Conservation (phyloP, 2,329 filamentous ascomycete species). For the Neopestalotiopsis clavispora region DNA sequence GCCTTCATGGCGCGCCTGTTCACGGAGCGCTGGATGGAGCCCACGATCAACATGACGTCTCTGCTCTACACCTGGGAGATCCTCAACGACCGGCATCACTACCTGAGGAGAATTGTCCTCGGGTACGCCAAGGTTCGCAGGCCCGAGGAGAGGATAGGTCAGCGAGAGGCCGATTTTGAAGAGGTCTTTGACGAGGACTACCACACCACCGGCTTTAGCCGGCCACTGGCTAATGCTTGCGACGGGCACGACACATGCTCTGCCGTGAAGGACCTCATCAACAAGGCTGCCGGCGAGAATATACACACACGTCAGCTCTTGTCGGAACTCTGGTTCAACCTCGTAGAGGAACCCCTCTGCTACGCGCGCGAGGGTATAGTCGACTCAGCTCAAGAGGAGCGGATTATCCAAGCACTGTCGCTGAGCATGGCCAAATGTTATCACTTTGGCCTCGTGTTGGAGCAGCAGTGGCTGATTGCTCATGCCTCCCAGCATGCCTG, state of each 20-base stretch:
- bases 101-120: background rate
- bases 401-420: slow-evolving; percentile 1
- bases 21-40: slow-evolving; percentile 31
- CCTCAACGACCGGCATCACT: slow-evolving; percentile 26
- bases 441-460: slow-evolving; percentile 26
- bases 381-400: background rate
- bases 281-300: background rate
- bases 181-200: slow-evolving; percentile 28
- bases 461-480: slow-evolving; percentile 29
- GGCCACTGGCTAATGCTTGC: slow-evolving; percentile 25
- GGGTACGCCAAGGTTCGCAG: background rate
- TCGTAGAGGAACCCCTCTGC: background rate
- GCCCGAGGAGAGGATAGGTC: slow-evolving; percentile 16
- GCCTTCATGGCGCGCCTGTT: slow-evolving; percentile 26
- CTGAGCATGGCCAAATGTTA: slow-evolving; percentile 25
- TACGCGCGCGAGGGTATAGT: background rate
- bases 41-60: slow-evolving; percentile 26
- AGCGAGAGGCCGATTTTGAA: slow-evolving; percentile 29
- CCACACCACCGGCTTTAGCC: slow-evolving; percentile 29
- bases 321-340: background rate
- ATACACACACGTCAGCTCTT: background rate
- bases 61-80: slow-evolving; percentile 32
- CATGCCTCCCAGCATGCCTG: slow-evolving; percentile 33
- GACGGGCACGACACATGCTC: background rate
- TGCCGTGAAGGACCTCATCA: background rate